Evolutionary conservation across 805 yeast species (phyloP).

Genomic region (Kodamaea jinghongensis): DNA sequence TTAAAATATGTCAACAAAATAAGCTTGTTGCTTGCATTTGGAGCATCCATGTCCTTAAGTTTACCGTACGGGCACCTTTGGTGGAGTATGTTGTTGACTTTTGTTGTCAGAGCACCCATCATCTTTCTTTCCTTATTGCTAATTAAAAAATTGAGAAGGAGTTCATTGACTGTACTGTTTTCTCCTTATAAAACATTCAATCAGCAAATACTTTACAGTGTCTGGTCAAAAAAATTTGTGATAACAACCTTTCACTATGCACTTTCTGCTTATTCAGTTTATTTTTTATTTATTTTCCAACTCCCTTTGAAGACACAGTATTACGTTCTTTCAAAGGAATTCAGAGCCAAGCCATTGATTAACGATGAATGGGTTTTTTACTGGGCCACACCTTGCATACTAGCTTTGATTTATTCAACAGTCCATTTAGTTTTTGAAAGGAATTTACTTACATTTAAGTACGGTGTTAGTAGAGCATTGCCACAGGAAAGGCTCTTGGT

Average conservation of each 20-base stretch:
- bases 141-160: conserved; percentile 24
- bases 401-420: conserved; percentile 46
- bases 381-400: conserved; percentile 44
- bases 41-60: conserved; percentile 21
- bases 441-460: conserved; percentile 49
- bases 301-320: conserved; percentile 26
- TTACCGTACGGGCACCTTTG: conserved; percentile 30
- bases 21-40: conserved; percentile 24
- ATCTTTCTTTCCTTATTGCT: conserved; percentile 27
- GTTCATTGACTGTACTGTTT: conserved; percentile 29
- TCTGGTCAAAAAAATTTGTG: conserved; percentile 19
- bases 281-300: conserved; percentile 26
- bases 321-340: conserved; percentile 37
- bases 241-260: conserved; percentile 19
- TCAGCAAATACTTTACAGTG: conserved; percentile 24
- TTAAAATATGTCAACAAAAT: conserved; percentile 36
- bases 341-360: conserved; percentile 33
- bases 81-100: conserved; percentile 28
- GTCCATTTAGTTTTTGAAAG: conserved; percentile 54
- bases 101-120: conserved; percentile 28
- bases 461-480: conserved; percentile 38
- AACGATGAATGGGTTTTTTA: conserved; percentile 48
- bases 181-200: conserved; percentile 32
- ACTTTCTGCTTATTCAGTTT: conserved; percentile 22
- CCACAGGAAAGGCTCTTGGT: conserved; percentile 35